These are phyloP conservation scores for Lactarius evosmus DNA, from an alignment of 768 basidiomycete genomes.

Conservation along the genomic window DNA sequence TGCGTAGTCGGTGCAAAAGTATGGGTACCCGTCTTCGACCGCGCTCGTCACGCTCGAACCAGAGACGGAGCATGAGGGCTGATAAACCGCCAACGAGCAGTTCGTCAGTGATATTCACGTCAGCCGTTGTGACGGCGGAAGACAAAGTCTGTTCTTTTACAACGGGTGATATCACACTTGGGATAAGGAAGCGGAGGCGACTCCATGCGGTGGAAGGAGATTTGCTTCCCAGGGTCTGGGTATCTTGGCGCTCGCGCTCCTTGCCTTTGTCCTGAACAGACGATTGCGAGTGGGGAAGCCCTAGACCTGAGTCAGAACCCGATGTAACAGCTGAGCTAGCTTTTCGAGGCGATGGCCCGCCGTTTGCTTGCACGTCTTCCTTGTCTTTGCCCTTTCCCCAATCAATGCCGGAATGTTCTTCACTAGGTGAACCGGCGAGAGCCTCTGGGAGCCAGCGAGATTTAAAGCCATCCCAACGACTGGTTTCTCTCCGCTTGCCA, in stretches of 20 bases:
- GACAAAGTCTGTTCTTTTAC: constrained; percentile 37
- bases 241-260: constrained; percentile 17
- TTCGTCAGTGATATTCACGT: constrained; percentile 78
- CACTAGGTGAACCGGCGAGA: constrained; percentile 41
- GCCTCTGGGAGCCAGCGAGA: constrained; percentile 51
- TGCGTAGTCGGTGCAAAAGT: constrained; percentile 74
- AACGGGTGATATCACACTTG: constrained; percentile 44
- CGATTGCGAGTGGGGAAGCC: constrained; percentile 3
- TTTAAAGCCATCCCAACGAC: constrained; percentile 44
- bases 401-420: constrained; percentile 43
- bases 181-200: constrained; percentile 62
- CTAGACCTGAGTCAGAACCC: constrained; percentile 5
- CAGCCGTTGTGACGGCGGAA: constrained; percentile 48
- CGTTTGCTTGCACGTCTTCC: not conserved
- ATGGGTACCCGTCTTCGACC: constrained; percentile 76
- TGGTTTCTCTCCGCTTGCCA: constrained; percentile 49
- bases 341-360: not conserved
- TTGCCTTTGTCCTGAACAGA: constrained; percentile 14
- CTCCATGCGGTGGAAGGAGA: constrained; percentile 51
- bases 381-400: constrained; percentile 31
- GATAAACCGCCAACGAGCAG: constrained; percentile 78
- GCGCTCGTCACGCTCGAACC: constrained; percentile 86
- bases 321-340: constrained; percentile 6
- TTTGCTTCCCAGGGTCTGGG: constrained; percentile 28
- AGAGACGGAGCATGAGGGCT: constrained; percentile 71